These are phyloP conservation scores for Chenopodium album DNA, from an alignment of 148 eudicot genomes.

Conservation along the genomic window DNA sequence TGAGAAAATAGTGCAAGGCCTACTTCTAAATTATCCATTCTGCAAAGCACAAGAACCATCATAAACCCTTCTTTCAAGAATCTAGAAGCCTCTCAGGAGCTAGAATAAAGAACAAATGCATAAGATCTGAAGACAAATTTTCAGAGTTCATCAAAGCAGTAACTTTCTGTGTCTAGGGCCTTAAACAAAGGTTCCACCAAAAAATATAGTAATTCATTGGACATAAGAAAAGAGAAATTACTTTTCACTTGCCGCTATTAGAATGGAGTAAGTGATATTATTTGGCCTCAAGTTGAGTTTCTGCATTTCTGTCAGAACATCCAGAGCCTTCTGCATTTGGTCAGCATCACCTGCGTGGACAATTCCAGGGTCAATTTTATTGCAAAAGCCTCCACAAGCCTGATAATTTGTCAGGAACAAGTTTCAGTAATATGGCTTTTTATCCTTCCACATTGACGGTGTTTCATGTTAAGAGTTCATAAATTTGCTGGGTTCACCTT, in stretches of 20 bases:
- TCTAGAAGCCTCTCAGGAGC: not conserved
- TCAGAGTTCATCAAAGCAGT: not conserved
- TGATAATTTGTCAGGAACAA: not conserved
- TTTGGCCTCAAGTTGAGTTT: conserved; percentile 64
- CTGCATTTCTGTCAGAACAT: conserved; percentile 68
- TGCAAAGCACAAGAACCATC: conserved; percentile 30
- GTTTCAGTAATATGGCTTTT: not conserved
- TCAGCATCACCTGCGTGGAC: conserved; percentile 65
- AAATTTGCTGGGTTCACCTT: not conserved
- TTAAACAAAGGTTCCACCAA: not conserved
- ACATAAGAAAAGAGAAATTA: conserved; percentile 36
- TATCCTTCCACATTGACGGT: not conserved
- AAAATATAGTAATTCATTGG: not conserved
- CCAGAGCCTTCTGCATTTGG: conserved; percentile 74
- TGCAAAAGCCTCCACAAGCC: not conserved
- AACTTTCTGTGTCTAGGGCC: not conserved
- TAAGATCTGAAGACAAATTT: not conserved
- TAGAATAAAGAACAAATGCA: not conserved
- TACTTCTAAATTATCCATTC: conserved; percentile 78
- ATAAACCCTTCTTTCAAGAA: conserved; percentile 6
- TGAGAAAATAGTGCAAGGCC: conserved; percentile 74
- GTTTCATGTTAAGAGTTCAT: not conserved
- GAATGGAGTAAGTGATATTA: conserved; percentile 81
- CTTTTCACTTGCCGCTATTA: conserved; percentile 87
- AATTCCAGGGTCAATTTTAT: conserved; percentile 8